Conservation (phyloP, 371 early-diverging fungal genomes). For the Mucor plumbeus region DNA sequence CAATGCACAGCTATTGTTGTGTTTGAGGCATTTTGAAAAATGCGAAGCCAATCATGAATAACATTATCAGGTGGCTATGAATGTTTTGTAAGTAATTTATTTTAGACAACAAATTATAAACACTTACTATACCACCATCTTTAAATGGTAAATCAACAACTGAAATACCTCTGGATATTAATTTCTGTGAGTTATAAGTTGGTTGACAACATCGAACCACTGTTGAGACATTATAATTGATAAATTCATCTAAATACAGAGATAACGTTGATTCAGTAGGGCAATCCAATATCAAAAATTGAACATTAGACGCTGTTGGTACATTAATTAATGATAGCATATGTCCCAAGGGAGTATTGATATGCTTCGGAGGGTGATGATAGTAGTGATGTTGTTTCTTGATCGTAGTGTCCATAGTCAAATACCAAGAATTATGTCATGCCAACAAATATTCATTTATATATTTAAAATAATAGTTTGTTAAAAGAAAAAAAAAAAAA, state of each 20-base stretch:
- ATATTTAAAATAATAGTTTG: neutral
- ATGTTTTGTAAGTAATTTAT: neutral
- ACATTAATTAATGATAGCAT: constrained; percentile 59
- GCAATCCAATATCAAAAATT: constrained; percentile 89
- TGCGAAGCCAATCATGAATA: constrained; percentile 74
- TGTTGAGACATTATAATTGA: constrained; percentile 73
- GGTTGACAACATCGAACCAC: constrained; percentile 90
- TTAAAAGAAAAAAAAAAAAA: neutral
- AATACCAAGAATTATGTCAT: neutral
- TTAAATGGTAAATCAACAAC: constrained; percentile 51
- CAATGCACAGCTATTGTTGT: constrained; percentile 85
- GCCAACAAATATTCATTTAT: neutral
- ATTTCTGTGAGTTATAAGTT: constrained; percentile 73
- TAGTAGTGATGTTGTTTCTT: constrained; percentile 1
- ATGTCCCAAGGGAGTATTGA: constrained; percentile 51
- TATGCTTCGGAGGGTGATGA: constrained; percentile 1
- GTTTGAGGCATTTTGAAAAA: constrained; percentile 57
- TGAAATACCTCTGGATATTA: constrained; percentile 60
- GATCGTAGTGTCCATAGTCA: constrained; percentile 9
- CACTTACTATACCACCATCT: constrained; percentile 68
- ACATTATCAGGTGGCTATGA: constrained; percentile 68
- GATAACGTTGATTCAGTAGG: constrained; percentile 84
- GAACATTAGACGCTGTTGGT: constrained; percentile 41
- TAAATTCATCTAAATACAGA: constrained; percentile 79
- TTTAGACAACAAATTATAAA: neutral